Base-by-base conservation (phyloP, 2,329 filamentous ascomycete species). In the Pseudogymnoascus sp. region DNA sequence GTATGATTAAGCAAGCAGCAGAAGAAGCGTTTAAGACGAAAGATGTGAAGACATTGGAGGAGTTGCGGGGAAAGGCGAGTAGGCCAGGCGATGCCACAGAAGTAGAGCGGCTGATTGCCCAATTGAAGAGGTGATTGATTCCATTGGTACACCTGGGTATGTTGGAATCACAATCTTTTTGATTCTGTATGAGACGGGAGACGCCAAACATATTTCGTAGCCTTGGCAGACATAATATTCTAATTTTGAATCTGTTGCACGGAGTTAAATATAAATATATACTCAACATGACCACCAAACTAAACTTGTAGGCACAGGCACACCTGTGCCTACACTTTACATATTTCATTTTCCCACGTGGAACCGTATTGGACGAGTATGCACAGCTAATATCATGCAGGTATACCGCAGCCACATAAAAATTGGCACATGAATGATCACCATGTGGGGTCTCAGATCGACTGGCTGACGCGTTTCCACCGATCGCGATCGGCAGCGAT, bases 1-100 rank as follows among this genome's bases (percentile, higher is more conserved):
- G 93, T 16, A 84, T 96, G 86, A 80, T 91, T 49, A 83, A 89
- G 28, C 92, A 91, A 76, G 94, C 94, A 2, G 94, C 89, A 3
- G 92, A 97, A 76, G 94, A 97, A 77, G 93, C 94, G 2, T 82
- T 92, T 64, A 91, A 87, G 77, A 81, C 84, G 64, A 95, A 90
- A 75, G 90, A 99, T 72, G 79, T 84, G 58, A 87, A 87, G 68
- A 78, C 87, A n/a, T 85, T 95, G 76, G 84, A 88, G 69, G 80
- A 86, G 60, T 76, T 97, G 66, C 80, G 91, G 67, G 83, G 84
- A 63, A 91, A 88, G 67, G 92, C 91, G 14, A 88, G 85, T 60
- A 83, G 81, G 35, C 87, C 88, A 60, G 77, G 82, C 22, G 85
- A 88, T 66, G 84, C 81, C 2, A 76, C 85, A 65, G 93, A 97